Conservation (phyloP, 2,329 filamentous ascomycete species). For the Hymenoscyphus fructigenus region DNA sequence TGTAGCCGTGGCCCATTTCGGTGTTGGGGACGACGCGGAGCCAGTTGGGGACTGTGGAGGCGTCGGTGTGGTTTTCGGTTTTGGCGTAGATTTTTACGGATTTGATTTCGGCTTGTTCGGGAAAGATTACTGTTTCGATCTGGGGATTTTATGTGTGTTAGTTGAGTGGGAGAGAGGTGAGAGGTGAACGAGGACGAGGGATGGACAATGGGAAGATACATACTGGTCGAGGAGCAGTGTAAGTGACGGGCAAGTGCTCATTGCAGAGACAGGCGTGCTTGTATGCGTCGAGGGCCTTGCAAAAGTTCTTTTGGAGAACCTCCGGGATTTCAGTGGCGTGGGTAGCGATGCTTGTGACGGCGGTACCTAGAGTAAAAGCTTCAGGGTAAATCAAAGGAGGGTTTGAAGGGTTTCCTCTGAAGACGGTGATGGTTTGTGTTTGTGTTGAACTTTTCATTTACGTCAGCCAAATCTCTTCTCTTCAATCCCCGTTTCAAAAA, state of each 20-base stretch:
- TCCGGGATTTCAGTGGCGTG: not conserved
- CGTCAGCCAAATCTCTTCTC: not conserved
- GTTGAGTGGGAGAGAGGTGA: not conserved
- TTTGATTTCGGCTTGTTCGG: constrained; percentile 1
- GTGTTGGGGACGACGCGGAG: constrained; percentile 3
- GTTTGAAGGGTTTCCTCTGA: not conserved
- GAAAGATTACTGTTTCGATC: not conserved
- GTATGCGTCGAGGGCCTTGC: not conserved
- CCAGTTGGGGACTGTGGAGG: not conserved
- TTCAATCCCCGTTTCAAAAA: not conserved
- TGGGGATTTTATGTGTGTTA: not conserved
- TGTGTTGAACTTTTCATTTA: not conserved
- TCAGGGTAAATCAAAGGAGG: not conserved
- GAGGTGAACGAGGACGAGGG: too few species aligned
- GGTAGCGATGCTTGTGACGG: not conserved
- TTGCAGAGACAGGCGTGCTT: not conserved
- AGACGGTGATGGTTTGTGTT: not conserved
- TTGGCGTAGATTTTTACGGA: not conserved
- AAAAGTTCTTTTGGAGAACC: not conserved
- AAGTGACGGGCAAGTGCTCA: not conserved
- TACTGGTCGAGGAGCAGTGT: not conserved
- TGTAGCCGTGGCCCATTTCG: not conserved
- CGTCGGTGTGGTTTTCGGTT: not conserved
- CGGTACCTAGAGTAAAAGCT: not conserved
- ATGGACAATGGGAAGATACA: not conserved